phyloP scores from a whole-genome alignment of 768 basidiomycete genomes.

The Suillus variegatus region DNA sequence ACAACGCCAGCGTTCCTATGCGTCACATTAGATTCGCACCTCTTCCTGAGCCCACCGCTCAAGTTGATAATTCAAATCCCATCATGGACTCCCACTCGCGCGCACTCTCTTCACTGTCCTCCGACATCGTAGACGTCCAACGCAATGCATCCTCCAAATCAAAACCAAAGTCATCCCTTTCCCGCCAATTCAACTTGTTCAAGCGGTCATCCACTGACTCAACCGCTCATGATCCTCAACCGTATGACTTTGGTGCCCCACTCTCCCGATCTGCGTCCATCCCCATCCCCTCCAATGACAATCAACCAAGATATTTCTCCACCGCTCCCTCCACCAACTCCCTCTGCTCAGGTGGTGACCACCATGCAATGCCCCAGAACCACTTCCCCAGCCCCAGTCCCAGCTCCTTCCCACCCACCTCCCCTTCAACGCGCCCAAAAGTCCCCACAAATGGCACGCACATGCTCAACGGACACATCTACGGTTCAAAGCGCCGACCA shows the following conservation, averaged over 20 bases:
- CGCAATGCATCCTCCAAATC: neutral
- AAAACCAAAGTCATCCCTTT: neutral
- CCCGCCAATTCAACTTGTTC: constrained; percentile 1
- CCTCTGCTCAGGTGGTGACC: constrained; percentile 29
- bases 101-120: neutral
- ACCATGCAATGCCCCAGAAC: constrained; percentile 21
- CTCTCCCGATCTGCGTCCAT: constrained; percentile 2
- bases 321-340: constrained; percentile 10
- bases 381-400: neutral
- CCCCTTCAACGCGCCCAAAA: neutral
- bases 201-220: constrained; percentile 1
- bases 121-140: neutral
- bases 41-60: neutral
- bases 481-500: constrained; percentile 49
- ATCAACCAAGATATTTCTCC: neutral
- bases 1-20: neutral
- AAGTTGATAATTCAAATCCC: neutral
- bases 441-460: constrained; percentile 39
- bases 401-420: neutral
- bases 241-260: neutral
- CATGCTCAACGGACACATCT: constrained; percentile 87
- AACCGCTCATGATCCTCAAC: neutral
- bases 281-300: neutral
- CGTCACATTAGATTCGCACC: constrained; percentile 1
- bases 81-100: neutral